Conservation (phyloP, 768 basidiomycete species). For the Tulasnella sp. region DNA sequence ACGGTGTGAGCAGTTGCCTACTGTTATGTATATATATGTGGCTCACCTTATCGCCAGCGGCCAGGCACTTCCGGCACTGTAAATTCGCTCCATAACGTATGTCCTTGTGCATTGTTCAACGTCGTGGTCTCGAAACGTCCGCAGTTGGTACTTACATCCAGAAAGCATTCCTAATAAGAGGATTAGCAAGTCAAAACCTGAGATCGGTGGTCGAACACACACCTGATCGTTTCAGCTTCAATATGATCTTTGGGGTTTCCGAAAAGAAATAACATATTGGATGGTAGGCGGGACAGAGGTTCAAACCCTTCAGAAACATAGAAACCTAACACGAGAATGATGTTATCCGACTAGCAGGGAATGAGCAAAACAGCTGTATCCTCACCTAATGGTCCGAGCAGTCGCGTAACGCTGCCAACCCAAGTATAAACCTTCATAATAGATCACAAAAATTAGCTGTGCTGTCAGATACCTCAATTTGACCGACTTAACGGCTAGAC, state of each 20-base stretch:
- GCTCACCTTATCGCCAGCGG: not conserved
- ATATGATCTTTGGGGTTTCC: not conserved
- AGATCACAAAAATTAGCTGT: not conserved
- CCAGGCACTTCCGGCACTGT: not conserved
- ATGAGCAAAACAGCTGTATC: not conserved
- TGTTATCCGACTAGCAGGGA: no score
- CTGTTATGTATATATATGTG: not conserved
- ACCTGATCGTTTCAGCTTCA: not conserved
- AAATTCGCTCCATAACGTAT: conserved; percentile 4
- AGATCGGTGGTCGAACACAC: not conserved
- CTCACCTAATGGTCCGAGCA: not conserved
- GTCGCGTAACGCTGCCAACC: not conserved
- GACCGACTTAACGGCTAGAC: not conserved
- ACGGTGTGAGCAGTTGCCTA: not conserved
- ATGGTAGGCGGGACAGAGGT: conserved; percentile 7
- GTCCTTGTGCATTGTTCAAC: not conserved
- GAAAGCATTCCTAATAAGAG: not conserved
- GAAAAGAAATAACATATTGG: not conserved
- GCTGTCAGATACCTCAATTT: not conserved
- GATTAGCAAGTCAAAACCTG: not conserved
- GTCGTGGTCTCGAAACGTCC: not conserved
- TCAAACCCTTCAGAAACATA: not conserved
- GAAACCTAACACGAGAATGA: not conserved
- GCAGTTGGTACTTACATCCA: not conserved
- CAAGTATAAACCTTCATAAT: not conserved